A percentile compares a stretch with the other conserved stretches of the same genome.
Conservation (phyloP, 2,329 filamentous ascomycete species). For the Colletotrichum sp. region DNA sequence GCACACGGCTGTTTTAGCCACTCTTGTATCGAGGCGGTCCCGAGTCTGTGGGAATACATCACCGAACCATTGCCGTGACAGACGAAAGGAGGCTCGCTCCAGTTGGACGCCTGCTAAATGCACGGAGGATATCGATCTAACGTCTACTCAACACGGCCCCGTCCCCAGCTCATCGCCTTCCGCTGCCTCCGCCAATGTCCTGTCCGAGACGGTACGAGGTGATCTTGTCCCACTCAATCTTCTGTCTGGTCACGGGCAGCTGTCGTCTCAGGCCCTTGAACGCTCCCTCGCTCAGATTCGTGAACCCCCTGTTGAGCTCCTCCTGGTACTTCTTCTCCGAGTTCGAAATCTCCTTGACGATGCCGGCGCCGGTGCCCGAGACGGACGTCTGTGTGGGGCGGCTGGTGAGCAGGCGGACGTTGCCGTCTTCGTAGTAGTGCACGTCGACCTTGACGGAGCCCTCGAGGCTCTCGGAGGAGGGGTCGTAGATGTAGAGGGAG, state of each 20-base stretch:
- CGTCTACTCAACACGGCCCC: background rate
- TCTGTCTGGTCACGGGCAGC: constrained; percentile 94
- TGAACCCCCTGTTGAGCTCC: constrained; percentile 91
- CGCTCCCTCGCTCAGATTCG: constrained; percentile 85
- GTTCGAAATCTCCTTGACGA: constrained; percentile 78
- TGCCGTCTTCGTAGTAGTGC: constrained; percentile 99
- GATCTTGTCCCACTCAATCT: constrained; percentile 99
- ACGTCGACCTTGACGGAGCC: constrained; percentile 92
- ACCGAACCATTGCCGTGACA: background rate
- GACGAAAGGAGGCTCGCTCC: background rate
- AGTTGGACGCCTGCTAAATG: background rate
- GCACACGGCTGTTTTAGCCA: background rate
- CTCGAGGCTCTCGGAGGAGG: constrained; percentile 70
- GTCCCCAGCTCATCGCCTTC: constrained; percentile 47
- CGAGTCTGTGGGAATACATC: background rate
- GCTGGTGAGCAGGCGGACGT: constrained; percentile 90
- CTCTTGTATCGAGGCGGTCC: background rate
- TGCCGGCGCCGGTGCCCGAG: constrained; percentile 67
- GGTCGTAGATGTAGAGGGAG: constrained; percentile 80
- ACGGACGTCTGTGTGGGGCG: constrained; percentile 72
- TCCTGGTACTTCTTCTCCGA: constrained; percentile 95
- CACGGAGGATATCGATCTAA: background rate
- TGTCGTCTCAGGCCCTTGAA: constrained; percentile 95
- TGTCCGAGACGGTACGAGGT: constrained; percentile 87
- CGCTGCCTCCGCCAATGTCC: constrained; percentile 75